phyloP scores from a whole-genome alignment of 2,329 filamentous ascomycete species.

The Penicillium griseofulvum region DNA sequence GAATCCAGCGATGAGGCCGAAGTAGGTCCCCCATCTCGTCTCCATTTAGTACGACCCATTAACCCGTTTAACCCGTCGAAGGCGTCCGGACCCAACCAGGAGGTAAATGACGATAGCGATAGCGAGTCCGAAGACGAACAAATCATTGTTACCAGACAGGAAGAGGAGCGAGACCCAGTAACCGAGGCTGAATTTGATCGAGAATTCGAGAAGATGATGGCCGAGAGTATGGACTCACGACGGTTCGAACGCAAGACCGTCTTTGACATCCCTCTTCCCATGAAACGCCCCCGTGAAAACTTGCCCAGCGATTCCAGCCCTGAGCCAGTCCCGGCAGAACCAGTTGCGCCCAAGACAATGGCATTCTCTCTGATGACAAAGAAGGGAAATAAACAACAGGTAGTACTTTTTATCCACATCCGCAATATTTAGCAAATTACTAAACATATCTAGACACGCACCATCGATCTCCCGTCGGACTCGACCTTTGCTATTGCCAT shows the following conservation, averaged over 20 bases:
- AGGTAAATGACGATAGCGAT: slow-evolving; percentile 41
- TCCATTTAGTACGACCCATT: slow-evolving; percentile 2
- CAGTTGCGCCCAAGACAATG: slow-evolving; percentile 64
- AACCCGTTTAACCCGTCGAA: slow-evolving; percentile 24
- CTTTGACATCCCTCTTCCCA: slow-evolving; percentile 96
- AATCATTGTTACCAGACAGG: slow-evolving; percentile 85
- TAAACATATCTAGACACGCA: slow-evolving; percentile 65
- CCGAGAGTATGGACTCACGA: slow-evolving; percentile 90
- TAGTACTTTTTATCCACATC: slow-evolving; percentile 39
- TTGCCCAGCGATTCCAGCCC: slow-evolving; percentile 40
- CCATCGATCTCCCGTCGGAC: slow-evolving; percentile 79
- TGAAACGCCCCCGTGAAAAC: slow-evolving; percentile 68
- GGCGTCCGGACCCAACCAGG: slow-evolving; percentile 46
- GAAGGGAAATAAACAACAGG: slow-evolving; percentile 92
- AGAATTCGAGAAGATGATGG: slow-evolving; percentile 97
- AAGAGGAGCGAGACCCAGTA: slow-evolving; percentile 87
- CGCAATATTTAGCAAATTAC: neutral
- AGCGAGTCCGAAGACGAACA: slow-evolving; percentile 68
- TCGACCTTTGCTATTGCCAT: slow-evolving; percentile 94
- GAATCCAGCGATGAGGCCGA: slow-evolving; percentile 52
- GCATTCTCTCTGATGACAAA: slow-evolving; percentile 95
- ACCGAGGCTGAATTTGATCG: slow-evolving; percentile 96
- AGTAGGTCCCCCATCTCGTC: slow-evolving; percentile 20
- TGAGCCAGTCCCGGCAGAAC: slow-evolving; percentile 24
- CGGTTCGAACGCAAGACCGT: slow-evolving; percentile 93